Percentiles rank a stretch among this genome's conserved stretches.
Conservation (phyloP, 805 yeast species). For the Kregervanrija fluxuum region DNA sequence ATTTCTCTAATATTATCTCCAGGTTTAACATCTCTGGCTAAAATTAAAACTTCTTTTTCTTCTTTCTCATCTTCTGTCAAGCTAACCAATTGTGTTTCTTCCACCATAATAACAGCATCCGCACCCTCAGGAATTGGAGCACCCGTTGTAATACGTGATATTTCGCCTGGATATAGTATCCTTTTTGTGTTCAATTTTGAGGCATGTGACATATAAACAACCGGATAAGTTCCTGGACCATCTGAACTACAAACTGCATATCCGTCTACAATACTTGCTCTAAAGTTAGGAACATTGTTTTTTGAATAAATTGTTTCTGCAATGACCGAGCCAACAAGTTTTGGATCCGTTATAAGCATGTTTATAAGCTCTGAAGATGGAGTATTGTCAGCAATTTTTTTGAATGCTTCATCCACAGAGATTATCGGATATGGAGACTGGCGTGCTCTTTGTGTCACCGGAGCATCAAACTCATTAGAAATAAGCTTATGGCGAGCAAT, state of each 20-base stretch:
- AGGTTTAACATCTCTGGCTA: constrained; percentile 31
- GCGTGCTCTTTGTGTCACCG: constrained; percentile 37
- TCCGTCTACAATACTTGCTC: constrained; percentile 53
- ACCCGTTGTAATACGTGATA: constrained; percentile 47
- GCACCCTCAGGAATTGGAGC: constrained; percentile 52
- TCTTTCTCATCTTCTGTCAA: constrained; percentile 33
- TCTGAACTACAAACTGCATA: constrained; percentile 41
- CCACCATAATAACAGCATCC: constrained; percentile 47
- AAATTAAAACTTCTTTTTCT: constrained; percentile 33
- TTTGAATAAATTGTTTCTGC: constrained; percentile 36
- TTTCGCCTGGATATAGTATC: constrained; percentile 22
- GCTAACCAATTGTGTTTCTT: constrained; percentile 36
- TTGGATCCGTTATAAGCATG: constrained; percentile 22
- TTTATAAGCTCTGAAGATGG: constrained; percentile 22
- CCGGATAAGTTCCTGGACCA: constrained; percentile 38
- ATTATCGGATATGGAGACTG: constrained; percentile 44
- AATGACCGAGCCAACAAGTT: constrained; percentile 30
- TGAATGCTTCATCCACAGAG: constrained; percentile 33
- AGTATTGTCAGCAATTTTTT: constrained; percentile 27
- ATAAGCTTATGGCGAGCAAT: constrained; percentile 32
- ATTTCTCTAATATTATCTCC: constrained; percentile 41
- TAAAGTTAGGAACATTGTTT: constrained; percentile 37
- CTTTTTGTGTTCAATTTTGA: constrained; percentile 20
- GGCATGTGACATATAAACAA: constrained; percentile 37
- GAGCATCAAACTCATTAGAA: constrained; percentile 28